These are phyloP conservation scores for Micromonas pusilla DNA, from an alignment of 139 green algal species.

Conservation along the genomic window DNA sequence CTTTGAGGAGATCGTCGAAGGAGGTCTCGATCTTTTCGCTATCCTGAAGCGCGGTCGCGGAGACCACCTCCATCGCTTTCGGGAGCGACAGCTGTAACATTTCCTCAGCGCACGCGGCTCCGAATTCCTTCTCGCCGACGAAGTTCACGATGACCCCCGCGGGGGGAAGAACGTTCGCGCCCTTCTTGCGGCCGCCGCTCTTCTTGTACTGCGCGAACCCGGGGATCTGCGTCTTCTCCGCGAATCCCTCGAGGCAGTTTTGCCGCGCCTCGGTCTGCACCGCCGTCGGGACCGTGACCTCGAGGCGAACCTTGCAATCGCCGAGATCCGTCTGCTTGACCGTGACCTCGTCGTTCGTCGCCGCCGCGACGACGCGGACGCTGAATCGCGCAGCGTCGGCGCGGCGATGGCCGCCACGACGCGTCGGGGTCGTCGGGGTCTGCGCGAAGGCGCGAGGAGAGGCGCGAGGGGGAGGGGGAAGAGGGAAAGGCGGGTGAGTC, in stretches of 20 bases:
- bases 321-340: background rate
- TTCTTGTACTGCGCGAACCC: constrained; percentile 14
- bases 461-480: no score
- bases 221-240: background rate
- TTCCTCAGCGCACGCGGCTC: constrained; percentile 5
- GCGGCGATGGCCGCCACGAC: no score
- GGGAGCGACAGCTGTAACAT: constrained; percentile 10
- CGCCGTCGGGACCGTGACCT: background rate
- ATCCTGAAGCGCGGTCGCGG: constrained; percentile 9
- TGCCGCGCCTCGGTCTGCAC: background rate
- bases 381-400: no score
- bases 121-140: constrained; percentile 5
- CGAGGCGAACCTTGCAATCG: background rate
- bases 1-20: background rate
- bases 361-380: background rate
- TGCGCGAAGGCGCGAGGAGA: no score
- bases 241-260: background rate
- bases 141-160: background rate
- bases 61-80: constrained; percentile 3
- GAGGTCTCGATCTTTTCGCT: background rate
- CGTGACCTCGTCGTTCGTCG: background rate
- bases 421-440: no score
- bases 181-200: background rate
- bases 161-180: background rate
- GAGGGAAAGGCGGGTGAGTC: no score